Evolutionary conservation across 176 grass and related monocot genomes (phyloP), one percentile per base, ranked within the genome.

Genomic region (Phragmites australis): DNA sequence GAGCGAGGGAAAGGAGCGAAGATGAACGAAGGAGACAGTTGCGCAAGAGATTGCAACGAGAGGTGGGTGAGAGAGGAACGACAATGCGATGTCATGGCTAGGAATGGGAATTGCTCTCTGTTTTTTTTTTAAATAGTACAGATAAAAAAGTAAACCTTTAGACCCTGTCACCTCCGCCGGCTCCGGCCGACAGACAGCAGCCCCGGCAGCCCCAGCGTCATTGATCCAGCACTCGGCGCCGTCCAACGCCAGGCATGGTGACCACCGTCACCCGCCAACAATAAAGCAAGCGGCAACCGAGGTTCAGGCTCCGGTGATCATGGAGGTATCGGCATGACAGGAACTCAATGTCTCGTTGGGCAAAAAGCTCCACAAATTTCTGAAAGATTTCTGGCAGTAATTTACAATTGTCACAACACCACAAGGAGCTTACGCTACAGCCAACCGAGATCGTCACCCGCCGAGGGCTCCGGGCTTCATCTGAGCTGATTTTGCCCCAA

Each of bases 331-430:
- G 23, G 13, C 7, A 18, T 3, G 0, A 2, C 14, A 47, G 34
- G 10, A 52, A 50, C 53, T 60, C 14, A 6, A 47, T 51, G 27
- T 6, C 37, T 26, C 8, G 19, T 6, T 52, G 72, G 42, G 48
- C 50, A 39, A 13, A 68, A n/a, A 47, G n/a, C 27, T 49, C 16
- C 59, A 7, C 1, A 39, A 44, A 55, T 16, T 56, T 55, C n/a
- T 62, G 62, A 56, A 29, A 29, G 69, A 47, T 80, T 47, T 55
- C 82, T 81, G 47, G 72, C 77, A 82, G 77, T 68, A 81, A 89
- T 89, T 71, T 89, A 89, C 87, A 89, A 31, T 78, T 81, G 64
- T 6, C 82, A 70, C 65, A 72, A 46, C 73, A 54, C 37, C 70
- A 80, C 41, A 77, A 18, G 9, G 46, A 70, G 64, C 29, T 78